A percentile compares a stretch with the other conserved stretches of the same genome.
These are phyloP conservation scores for Terana coerulea DNA, from an alignment of 768 basidiomycete genomes.

Conservation along the genomic window DNA sequence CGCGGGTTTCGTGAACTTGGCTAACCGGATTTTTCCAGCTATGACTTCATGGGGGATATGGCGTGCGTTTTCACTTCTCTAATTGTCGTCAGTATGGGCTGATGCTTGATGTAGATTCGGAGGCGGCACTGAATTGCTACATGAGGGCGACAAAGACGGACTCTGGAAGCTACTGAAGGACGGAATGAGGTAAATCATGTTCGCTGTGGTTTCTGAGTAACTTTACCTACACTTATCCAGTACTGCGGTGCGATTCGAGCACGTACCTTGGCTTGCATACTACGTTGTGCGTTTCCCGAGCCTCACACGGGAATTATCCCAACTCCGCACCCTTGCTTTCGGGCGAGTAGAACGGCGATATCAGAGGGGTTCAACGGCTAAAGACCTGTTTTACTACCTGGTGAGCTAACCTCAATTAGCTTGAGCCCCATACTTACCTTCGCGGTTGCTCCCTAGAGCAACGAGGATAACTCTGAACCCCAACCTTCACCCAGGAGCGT, in stretches of 20 bases:
- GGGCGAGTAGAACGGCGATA: conserved; percentile 4
- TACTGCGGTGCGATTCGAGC: neutral
- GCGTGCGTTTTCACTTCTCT: conserved; percentile 28
- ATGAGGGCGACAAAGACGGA: conserved; percentile 14
- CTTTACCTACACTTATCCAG: neutral
- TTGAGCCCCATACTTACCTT: neutral
- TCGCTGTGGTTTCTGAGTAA: neutral
- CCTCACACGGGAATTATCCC: neutral
- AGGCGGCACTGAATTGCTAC: conserved; percentile 24
- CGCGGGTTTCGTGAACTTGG: neutral
- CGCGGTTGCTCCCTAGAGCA: conserved; percentile 25
- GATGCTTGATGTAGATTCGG: conserved; percentile 19
- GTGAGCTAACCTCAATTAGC: conserved; percentile 18
- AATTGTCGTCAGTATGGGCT: neutral
- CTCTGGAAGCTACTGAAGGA: neutral
- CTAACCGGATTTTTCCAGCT: conserved; percentile 3
- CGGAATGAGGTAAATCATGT: neutral
- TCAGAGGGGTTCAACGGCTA: conserved; percentile 32
- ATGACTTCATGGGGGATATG: conserved; percentile 43
- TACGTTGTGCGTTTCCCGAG: neutral
- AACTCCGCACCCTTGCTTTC: neutral
- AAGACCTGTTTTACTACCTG: conserved; percentile 42
- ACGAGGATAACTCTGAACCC: conserved; percentile 37
- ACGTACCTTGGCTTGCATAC: conserved; percentile 6
- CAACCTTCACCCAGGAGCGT: conserved; percentile 32